Percentiles rank a stretch among this genome's conserved stretches.
Conservation (phyloP, 2,329 filamentous ascomycete genomes). For the Colletotrichum tropicale region DNA sequence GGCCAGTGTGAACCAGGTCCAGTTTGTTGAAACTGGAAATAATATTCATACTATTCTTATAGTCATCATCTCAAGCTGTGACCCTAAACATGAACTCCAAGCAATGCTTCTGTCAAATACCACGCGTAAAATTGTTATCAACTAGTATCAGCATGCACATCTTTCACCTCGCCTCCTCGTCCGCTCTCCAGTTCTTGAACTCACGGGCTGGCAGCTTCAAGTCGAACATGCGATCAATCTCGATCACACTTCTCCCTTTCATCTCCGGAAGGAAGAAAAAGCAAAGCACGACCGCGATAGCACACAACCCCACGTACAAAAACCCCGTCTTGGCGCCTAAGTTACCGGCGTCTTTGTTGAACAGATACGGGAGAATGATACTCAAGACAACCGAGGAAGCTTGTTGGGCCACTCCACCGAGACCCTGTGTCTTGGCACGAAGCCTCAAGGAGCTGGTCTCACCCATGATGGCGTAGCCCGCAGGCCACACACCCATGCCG, state of each 20-base stretch:
- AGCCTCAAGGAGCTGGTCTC: conserved; percentile 47
- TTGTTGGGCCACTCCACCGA: conserved; percentile 44
- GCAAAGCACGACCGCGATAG: conserved; percentile 35
- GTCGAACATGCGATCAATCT: conserved; percentile 63
- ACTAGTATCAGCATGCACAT: background rate
- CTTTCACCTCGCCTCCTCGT: background rate
- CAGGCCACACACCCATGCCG: conserved; percentile 45
- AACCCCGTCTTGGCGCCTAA: conserved; percentile 44
- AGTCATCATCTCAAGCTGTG: background rate
- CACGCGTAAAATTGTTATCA: background rate
- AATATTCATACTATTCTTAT: background rate
- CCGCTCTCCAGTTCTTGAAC: conserved; percentile 44
- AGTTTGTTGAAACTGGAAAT: background rate
- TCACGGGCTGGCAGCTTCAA: conserved; percentile 57
- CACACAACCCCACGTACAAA: conserved; percentile 37
- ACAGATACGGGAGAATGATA: conserved; percentile 53
- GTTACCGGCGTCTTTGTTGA: conserved; percentile 41
- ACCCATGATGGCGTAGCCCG: conserved; percentile 42
- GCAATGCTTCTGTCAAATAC: background rate
- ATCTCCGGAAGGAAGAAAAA: conserved; percentile 58
- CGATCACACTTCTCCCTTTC: conserved; percentile 42
- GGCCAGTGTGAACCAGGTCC: background rate
- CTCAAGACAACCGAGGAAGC: conserved; percentile 40
- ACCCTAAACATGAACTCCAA: background rate
- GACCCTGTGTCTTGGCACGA: conserved; percentile 45